Evolutionary conservation across 345 rosid genomes (phyloP).

Genomic region (Ricinus communis): DNA sequence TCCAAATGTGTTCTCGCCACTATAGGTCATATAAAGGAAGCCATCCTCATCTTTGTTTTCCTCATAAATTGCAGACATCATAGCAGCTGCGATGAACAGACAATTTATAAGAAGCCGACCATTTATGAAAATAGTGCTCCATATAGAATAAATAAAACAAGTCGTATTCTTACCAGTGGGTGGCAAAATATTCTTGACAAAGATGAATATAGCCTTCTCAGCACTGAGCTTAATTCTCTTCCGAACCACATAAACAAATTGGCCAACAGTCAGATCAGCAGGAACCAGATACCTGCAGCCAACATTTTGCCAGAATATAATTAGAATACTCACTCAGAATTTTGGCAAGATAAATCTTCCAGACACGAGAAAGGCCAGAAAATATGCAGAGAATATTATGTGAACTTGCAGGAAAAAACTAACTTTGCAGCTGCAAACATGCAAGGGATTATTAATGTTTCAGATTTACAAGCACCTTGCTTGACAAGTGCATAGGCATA

Average conservation of each 20-base stretch:
- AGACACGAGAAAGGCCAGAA: not conserved
- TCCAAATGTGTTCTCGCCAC: constrained; percentile 97
- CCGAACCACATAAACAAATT: constrained; percentile 80
- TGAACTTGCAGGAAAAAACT: not conserved
- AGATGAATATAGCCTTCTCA: constrained; percentile 79
- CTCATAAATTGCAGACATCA: constrained; percentile 93
- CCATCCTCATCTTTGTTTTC: constrained; percentile 98
- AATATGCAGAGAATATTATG: not conserved
- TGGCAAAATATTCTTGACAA: constrained; percentile 70
- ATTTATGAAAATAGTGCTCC: not conserved
- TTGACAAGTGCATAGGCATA: not conserved
- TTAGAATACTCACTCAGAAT: not conserved
- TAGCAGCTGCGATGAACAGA: constrained; percentile 53
- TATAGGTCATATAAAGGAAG: constrained; percentile 96
- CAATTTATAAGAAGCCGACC: not conserved
- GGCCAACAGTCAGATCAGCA: constrained; percentile 84
- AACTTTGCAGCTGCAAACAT: not conserved
- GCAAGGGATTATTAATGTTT: not conserved
- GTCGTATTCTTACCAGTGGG: constrained; percentile 62
- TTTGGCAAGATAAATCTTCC: not conserved
- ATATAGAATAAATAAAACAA: not conserved
- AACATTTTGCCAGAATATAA: not conserved
- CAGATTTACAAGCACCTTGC: not conserved
- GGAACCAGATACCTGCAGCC: constrained; percentile 70
- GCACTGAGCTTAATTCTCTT: constrained; percentile 88